Evolutionary conservation across 768 basidiomycete genomes (phyloP), one percentile per base, ranked within the genome.

Genomic region (Tephrocybe sp.): DNA sequence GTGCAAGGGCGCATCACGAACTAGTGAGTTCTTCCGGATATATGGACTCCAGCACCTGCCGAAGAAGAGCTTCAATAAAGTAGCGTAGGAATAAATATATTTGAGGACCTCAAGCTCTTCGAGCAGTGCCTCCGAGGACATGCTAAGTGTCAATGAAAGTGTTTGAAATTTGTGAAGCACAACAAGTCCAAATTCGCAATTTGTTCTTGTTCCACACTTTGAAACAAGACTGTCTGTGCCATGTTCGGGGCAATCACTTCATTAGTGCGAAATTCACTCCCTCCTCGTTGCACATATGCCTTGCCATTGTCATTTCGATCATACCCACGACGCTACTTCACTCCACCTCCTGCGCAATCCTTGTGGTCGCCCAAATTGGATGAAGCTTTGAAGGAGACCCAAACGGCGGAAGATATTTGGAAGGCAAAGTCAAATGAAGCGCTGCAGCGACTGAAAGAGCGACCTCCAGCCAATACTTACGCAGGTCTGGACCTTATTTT

Each of bases 21-120:
- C 94, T 88, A 61, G 86, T 79, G 50, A 97, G 74, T 68, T 98
- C 95, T 56, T 91, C 86, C 4, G 95, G 92, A 67, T 95, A 98
- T 66, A 98, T 98, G 2, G 92, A 86, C 71, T 95, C 93, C 57
- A 97, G 79, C 22, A 97, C 93, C 88, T 95, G 60, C 16, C 34
- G 39, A 18, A 42, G 40, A 31, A 40, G 33, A 18, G 54, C 46
- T 57, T 42, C 13, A 25, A 55, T 29, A 52, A 34, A 25, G 41
- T 54, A 24, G 45, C 15, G 15, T 16, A 34, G 33, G n/a, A 16
- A 12, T 21, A 33, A 34, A 47, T 42, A 39, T 37, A 23, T 41
- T 50, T 56, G 47, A 53, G 56, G 60, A 94, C 93, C 83, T 97
- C 93, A 54, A 94, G 83, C 68, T 97, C 94, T 70, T 97, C 94